Evolutionary conservation across 2,329 filamentous ascomycete species (phyloP).

Genomic region (Exutisphaerella laricina): DNA sequence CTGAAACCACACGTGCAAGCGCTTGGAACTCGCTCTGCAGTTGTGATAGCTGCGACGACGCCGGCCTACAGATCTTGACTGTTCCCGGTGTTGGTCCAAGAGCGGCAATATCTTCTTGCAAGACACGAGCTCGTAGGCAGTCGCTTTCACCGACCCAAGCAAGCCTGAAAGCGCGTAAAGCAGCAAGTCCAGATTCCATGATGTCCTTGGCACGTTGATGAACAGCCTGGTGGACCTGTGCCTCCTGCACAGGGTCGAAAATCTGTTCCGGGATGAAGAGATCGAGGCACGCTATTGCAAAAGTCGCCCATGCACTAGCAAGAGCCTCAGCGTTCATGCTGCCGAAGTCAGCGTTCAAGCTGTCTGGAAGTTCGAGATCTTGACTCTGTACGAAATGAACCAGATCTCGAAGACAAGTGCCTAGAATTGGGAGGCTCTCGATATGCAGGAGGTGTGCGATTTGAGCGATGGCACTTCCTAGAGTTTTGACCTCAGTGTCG

Average conservation of each 20-base stretch:
- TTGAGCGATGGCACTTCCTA: constrained; percentile 35
- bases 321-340: constrained; percentile 1
- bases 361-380: background rate
- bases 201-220: constrained; percentile 52
- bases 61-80: constrained; percentile 66
- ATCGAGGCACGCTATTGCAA: constrained; percentile 67
- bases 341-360: background rate
- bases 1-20: constrained; percentile 22
- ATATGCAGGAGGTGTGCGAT: constrained; percentile 33
- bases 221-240: constrained; percentile 58
- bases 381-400: background rate
- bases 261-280: constrained; percentile 81
- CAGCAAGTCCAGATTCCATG: constrained; percentile 53
- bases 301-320: constrained; percentile 63
- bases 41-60: constrained; percentile 59
- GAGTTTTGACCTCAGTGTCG: constrained; percentile 35
- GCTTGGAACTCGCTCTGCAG: constrained; percentile 71
- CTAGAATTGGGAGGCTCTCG: constrained; percentile 29
- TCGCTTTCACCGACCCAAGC: constrained; percentile 62
- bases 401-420: constrained; percentile 26
- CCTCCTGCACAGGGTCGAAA: constrained; percentile 68
- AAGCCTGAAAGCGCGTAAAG: constrained; percentile 60
- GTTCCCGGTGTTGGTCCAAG: constrained; percentile 63
- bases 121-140: constrained; percentile 59
- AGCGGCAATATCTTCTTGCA: constrained; percentile 56